Percentiles rank a stretch among this genome's conserved stretches.
Evolutionary conservation across 2,329 filamentous ascomycete genomes (phyloP).

Genomic region (Trichothecium roseum): DNA sequence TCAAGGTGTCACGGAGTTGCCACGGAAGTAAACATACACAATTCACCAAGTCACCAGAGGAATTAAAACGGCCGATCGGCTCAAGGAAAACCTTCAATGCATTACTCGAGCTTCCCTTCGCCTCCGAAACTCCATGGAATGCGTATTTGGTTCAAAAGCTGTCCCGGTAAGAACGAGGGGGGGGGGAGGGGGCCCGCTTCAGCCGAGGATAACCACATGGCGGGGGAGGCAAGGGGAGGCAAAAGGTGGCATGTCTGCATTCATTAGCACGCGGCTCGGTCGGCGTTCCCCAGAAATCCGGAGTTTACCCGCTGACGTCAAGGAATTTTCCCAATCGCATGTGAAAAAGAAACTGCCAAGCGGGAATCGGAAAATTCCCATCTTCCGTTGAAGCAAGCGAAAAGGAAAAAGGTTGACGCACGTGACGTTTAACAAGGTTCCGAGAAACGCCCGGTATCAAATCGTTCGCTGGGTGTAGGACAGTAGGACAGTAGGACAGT

Average conservation of each 20-base stretch:
- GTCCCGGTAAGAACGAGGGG: neutral
- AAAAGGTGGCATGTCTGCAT: neutral
- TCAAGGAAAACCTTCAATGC: neutral
- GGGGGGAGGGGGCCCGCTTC: slow-evolving; percentile 2
- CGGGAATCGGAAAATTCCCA: neutral
- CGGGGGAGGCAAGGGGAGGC: too few species aligned
- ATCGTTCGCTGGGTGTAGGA: too few species aligned
- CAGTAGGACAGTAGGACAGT: too few species aligned
- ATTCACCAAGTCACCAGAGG: neutral
- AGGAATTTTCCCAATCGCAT: slow-evolving; percentile 7
- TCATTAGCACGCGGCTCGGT: neutral
- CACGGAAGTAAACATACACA: neutral
- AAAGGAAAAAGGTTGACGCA: neutral
- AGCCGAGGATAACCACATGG: slow-evolving; percentile 14
- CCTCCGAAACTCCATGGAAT: too few species aligned
- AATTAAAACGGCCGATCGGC: neutral
- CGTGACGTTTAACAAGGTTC: too few species aligned
- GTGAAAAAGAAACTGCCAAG: neutral
- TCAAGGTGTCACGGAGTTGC: neutral
- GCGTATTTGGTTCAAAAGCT: too few species aligned
- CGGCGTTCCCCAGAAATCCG: slow-evolving; percentile 5
- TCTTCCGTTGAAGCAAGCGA: neutral
- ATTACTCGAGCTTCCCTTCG: too few species aligned
- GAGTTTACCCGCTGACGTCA: slow-evolving; percentile 18
- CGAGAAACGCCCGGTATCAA: too few species aligned